Conservation (phyloP, 108 stramenopile species). For the Epithemia pelagica region DNA sequence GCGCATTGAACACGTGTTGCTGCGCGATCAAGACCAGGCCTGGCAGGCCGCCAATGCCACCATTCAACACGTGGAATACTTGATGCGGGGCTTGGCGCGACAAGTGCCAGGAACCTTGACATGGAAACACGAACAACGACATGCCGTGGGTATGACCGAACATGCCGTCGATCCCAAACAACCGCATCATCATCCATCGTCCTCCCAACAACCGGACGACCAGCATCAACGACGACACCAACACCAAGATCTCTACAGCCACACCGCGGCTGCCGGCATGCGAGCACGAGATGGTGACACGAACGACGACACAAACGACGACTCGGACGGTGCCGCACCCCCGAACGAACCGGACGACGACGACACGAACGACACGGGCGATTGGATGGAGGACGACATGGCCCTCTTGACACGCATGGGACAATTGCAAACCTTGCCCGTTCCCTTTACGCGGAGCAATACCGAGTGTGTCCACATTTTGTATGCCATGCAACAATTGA, state of each 20-base stretch:
- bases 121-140: neutral
- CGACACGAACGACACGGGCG: neutral
- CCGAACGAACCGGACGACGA: neutral
- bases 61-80: constrained; percentile 6
- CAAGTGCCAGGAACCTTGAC: neutral
- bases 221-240: neutral
- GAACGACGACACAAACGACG: neutral
- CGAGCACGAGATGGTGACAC: neutral
- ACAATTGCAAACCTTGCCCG: neutral
- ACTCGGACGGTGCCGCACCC: neutral
- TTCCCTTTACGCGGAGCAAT: neutral
- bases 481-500: constrained; percentile 4
- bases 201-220: no score
- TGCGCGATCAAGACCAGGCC: constrained; percentile 1
- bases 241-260: neutral
- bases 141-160: neutral
- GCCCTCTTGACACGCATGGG: no score
- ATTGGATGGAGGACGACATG: neutral
- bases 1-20: no score
- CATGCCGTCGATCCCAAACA: no score
- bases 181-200: no score
- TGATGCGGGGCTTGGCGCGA: constrained; percentile 1
- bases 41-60: constrained; percentile 6
- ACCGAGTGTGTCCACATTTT: neutral
- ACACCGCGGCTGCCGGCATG: neutral